Evolutionary conservation across 768 basidiomycete species (phyloP).

Genomic region (Boletus coccyginus): DNA sequence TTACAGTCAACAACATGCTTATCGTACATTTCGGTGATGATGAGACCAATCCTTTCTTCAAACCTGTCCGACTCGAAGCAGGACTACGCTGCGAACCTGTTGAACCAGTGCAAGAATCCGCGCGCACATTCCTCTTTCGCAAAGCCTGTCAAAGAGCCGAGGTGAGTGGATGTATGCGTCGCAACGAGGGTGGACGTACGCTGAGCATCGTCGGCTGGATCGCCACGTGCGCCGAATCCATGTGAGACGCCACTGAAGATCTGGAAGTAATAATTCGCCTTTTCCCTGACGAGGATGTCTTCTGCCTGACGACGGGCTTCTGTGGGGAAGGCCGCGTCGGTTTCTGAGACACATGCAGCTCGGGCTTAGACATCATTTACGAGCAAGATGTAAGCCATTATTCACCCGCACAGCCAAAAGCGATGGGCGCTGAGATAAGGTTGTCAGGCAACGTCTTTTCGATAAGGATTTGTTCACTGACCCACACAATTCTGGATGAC

Average conservation of each 20-base stretch:
- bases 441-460: background rate
- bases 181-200: constrained; percentile 8
- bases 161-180: background rate
- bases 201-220: constrained; percentile 25
- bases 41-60: background rate
- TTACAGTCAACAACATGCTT: background rate
- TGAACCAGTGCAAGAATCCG: constrained; percentile 50
- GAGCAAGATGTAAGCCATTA: background rate
- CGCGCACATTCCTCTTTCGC: constrained; percentile 59
- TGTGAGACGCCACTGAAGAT: constrained; percentile 47
- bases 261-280: constrained; percentile 55
- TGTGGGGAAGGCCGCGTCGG: constrained; percentile 51
- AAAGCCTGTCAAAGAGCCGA: constrained; percentile 41
- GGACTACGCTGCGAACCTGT: constrained; percentile 36
- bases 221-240: constrained; percentile 35
- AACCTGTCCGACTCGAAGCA: background rate
- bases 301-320: constrained; percentile 55
- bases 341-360: constrained; percentile 35
- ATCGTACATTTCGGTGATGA: constrained; percentile 12
- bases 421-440: constrained; percentile 44
- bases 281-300: constrained; percentile 49
- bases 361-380: background rate
- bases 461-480: constrained; percentile 23
- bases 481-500: constrained; percentile 48
- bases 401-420: constrained; percentile 55